Base-by-base conservation (phyloP, 2,329 filamentous ascomycete species). In the Sordariomycetes sp. region DNA sequence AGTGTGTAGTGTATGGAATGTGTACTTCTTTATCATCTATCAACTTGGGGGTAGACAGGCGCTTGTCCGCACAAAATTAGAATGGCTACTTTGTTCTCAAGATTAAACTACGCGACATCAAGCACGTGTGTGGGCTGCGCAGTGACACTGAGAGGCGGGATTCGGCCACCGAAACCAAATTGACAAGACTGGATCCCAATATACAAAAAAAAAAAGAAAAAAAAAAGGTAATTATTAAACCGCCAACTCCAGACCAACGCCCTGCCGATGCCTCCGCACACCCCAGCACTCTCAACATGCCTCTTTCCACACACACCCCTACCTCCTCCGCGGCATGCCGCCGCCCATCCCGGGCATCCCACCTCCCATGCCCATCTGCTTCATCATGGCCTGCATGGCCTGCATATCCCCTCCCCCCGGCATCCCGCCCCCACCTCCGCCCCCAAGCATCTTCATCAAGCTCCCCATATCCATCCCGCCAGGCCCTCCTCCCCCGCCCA, bases 361-460 rank as follows among this genome's bases (percentile, higher is more conserved):
- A n/a, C 39, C 39, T 8, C 80, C 79, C 78, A 85, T 82, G 25
- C 80, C 80, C 80, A 85, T 84, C 65, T 84, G 81, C 69, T 79
- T 75, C 87, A 89, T 79, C 87, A 94, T 89, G 63, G 87, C 85
- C 68, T 86, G 83, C 82, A 94, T 87, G 61, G 86, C 85, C 72
- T 86, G 85, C 76, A 91, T 84, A 57, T 84, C 82, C 1, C 82
- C 86, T 1, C 78, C 75, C 28, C 73, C 70, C 5, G 67, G 68
- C 55, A 56, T 56, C 45, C 22, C 39, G 32, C 73, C 70, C 6
- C 67, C 85, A 5, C 82, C 84, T 1, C 84, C 85, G 20, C 84
- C 84, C 3, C 86, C 87, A 63, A 96, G 80, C 87, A 95, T 95
- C 77, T 94, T 92, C 82, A 95, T 92, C 73, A 97, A 79, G 58